Conservation (phyloP, 306 rosid species). For the Myrica gale region DNA sequence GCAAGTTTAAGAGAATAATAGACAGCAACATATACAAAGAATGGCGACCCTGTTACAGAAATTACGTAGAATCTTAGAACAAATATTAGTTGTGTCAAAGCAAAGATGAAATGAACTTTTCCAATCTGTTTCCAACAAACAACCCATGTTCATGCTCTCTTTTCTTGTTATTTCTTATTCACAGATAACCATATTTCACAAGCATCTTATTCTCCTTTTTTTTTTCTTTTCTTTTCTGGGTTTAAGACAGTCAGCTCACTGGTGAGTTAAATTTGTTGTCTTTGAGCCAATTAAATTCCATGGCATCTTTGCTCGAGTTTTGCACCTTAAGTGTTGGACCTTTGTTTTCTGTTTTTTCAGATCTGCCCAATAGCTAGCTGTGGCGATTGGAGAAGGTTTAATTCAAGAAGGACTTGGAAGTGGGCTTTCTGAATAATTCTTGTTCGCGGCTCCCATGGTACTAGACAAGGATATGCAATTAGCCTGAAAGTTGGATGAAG, state of each 20-base stretch:
- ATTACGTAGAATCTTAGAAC: conserved; percentile 26
- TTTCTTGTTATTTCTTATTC: conserved; percentile 25
- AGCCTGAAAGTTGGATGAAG: conserved; percentile 30
- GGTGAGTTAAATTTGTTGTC: conserved; percentile 14
- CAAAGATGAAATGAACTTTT: conserved; percentile 43
- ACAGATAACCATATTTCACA: conserved; percentile 33
- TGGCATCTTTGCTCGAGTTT: conserved; percentile 18
- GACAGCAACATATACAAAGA: not conserved
- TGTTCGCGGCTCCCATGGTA: conserved; percentile 7
- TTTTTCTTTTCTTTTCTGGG: conserved; percentile 10
- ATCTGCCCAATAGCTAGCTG: conserved; percentile 43
- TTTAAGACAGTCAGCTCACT: conserved; percentile 20
- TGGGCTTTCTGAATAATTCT: conserved; percentile 31
- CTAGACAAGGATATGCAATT: conserved; percentile 27
- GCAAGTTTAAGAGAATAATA: not conserved
- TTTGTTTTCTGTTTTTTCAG: conserved; percentile 31
- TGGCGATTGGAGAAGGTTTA: conserved; percentile 25
- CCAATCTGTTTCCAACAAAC: conserved; percentile 55
- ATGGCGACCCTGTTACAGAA: conserved; percentile 5
- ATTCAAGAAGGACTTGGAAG: conserved; percentile 29
- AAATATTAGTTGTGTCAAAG: conserved; percentile 41
- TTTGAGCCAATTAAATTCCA: conserved; percentile 29
- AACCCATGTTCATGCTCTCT: conserved; percentile 47
- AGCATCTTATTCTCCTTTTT: conserved; percentile 31
- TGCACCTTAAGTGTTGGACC: not conserved